Evolutionary conservation across 768 basidiomycete genomes (phyloP).

Genomic region (Suillus fuscotomentosus): DNA sequence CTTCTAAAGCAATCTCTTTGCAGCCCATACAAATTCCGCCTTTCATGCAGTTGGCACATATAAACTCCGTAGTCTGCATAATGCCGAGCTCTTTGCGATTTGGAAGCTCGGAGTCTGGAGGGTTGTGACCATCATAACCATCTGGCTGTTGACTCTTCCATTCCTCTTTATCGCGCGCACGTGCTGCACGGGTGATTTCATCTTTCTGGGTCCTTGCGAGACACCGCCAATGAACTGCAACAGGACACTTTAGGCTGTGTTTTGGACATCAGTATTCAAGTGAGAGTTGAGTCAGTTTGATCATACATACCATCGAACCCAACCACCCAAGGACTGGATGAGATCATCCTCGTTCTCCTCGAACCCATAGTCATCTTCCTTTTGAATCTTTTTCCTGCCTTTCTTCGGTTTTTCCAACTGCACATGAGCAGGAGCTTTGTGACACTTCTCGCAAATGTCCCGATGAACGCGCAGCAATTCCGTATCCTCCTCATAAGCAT

Average conservation of each 20-base stretch:
- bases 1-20: slow-evolving; percentile 51
- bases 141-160: slow-evolving; percentile 32
- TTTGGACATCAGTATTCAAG: slow-evolving; percentile 9
- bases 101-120: slow-evolving; percentile 30
- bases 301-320: slow-evolving; percentile 81
- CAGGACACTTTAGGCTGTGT: slow-evolving; percentile 71
- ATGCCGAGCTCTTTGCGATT: slow-evolving; percentile 47
- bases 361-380: slow-evolving; percentile 50
- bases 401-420: slow-evolving; percentile 39
- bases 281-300: slow-evolving; percentile 7
- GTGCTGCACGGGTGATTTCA: slow-evolving; percentile 68
- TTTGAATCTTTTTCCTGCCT: slow-evolving; percentile 39
- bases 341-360: slow-evolving; percentile 52
- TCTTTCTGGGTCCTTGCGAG: slow-evolving; percentile 63
- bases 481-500: slow-evolving; percentile 51
- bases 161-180: slow-evolving; percentile 45
- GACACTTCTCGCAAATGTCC: slow-evolving; percentile 70
- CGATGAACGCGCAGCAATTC: slow-evolving; percentile 61
- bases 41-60: slow-evolving; percentile 72
- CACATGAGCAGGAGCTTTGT: slow-evolving; percentile 54
- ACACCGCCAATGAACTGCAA: slow-evolving; percentile 77
- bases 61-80: slow-evolving; percentile 72
- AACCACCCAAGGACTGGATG: slow-evolving; percentile 62
- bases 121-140: slow-evolving; percentile 19
- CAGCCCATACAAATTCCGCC: slow-evolving; percentile 82